These are phyloP conservation scores for Paecilomyces fulvus DNA, from an alignment of 2,329 filamentous ascomycete species.

Conservation along the genomic window DNA sequence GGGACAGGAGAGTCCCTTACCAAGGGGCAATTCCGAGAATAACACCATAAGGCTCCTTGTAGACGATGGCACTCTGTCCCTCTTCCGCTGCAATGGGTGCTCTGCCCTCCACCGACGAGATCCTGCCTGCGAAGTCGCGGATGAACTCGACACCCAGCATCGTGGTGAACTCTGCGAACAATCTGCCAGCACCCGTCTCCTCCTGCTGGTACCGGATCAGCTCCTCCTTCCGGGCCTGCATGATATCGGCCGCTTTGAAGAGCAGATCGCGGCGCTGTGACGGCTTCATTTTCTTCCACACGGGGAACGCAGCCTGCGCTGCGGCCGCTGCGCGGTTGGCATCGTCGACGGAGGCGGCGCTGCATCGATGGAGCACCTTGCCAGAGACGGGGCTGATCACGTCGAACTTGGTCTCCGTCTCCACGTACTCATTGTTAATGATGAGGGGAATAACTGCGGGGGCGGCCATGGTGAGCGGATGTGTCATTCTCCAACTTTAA, in stretches of 20 bases:
- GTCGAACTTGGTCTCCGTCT: constrained; percentile 32
- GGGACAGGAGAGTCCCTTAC: constrained; percentile 36
- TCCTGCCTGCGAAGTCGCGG: constrained; percentile 45
- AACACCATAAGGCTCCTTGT: constrained; percentile 71
- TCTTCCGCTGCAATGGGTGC: constrained; percentile 43
- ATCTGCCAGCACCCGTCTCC: constrained; percentile 46
- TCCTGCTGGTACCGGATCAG: constrained; percentile 51
- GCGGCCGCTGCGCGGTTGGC: constrained; percentile 49
- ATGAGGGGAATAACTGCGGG: constrained; percentile 28
- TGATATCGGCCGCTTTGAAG: constrained; percentile 26
- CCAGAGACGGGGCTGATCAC: constrained; percentile 50
- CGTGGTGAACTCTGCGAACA: constrained; percentile 29
- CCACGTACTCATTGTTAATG: constrained; percentile 36
- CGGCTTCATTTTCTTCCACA: constrained; percentile 59
- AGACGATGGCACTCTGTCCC: constrained; percentile 53
- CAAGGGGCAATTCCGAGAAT: constrained; percentile 73
- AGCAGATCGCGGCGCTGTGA: constrained; percentile 59
- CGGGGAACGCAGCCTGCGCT: constrained; percentile 59
- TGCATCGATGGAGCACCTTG: constrained; percentile 47
- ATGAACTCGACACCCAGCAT: constrained; percentile 29
- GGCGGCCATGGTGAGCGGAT: neutral
- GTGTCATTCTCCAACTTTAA: neutral
- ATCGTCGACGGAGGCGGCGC: constrained; percentile 48
- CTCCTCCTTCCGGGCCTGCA: constrained; percentile 51
- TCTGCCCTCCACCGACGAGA: constrained; percentile 39